Evolutionary conservation across 2,329 filamentous ascomycete genomes (phyloP), one percentile per base, ranked within the genome.

Genomic region (Penicillium concentricum): DNA sequence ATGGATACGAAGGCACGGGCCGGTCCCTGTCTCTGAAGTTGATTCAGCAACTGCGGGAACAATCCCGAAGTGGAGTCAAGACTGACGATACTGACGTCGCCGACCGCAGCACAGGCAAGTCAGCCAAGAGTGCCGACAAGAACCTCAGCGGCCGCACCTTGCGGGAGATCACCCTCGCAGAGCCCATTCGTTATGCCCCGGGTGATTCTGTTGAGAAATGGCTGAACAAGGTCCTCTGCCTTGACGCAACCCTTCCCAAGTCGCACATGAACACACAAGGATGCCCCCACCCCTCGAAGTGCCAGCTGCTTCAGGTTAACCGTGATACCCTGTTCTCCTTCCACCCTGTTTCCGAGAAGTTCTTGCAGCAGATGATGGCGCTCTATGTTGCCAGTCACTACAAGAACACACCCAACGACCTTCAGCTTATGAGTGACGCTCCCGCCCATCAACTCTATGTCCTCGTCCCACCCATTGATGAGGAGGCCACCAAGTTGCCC

Each of bases 391-490:
- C 94, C 28, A 96, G 91, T 66, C 92, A 96, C 75, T 97, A 99
- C 81, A 97, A 97, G 76, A 99, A 99, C 76, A 91, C 92, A 0
- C 94, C 94, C 0, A 96, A 99, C 68, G 94, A 99, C 69, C 82
- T 99, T n/a, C 94, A 97, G 73, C 84, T 99, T 56, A 96, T 99
- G 91, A 96, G 91, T 60, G 94, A 99, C 75, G 94, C 94, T 1
- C 94, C 94, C 1, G 93, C 94, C 0, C 94, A 99, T 75, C 92
- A 97, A 72, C 84, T 99, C 7, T 99, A 94, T 68, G 94, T 97
- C 10, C 85, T 99, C 24, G 91, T 96, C 2, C 89, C 92, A 2
- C 93, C 94, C 0, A 86, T 93, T 16, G 82, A 89, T 3, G 90
- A 93, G 63, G 85, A 87, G 51, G 87, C 87, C 52, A 87, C 87